Conservation (phyloP, 2,329 filamentous ascomycete species). For the Xylariaceae sp. region DNA sequence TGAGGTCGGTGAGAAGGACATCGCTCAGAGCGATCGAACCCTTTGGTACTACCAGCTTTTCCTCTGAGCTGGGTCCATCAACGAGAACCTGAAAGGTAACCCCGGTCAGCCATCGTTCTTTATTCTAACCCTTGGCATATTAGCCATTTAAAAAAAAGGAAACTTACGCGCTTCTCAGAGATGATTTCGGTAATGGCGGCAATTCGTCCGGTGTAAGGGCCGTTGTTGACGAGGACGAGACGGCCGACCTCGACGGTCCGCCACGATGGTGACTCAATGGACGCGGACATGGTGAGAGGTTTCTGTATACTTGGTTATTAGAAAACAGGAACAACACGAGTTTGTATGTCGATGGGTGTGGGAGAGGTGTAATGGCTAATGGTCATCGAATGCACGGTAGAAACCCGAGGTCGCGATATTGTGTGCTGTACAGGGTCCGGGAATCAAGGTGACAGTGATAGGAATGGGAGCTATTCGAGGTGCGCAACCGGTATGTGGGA, state of each 20-base stretch:
- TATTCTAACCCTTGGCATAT: constrained; percentile 12
- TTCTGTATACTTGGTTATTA: constrained; percentile 21
- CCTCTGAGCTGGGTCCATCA: constrained; percentile 87
- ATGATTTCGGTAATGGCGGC: constrained; percentile 98
- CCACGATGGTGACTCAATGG: constrained; percentile 84
- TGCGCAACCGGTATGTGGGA: background rate
- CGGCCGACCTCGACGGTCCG: constrained; percentile 98
- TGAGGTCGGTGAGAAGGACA: constrained; percentile 87
- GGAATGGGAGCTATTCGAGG: background rate
- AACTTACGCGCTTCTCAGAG: constrained; percentile 99
- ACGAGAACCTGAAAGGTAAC: constrained; percentile 77
- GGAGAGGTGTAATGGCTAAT: too few relatives aligned
- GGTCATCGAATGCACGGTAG: constrained; percentile 12
- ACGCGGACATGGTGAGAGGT: constrained; percentile 53
- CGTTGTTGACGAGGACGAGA: constrained; percentile 87
- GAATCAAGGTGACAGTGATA: background rate
- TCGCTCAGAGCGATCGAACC: constrained; percentile 83
- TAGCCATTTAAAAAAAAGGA: constrained; percentile 1
- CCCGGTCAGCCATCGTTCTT: constrained; percentile 39
- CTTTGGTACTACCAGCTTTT: constrained; percentile 81
- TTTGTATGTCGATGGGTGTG: background rate
- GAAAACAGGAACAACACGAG: constrained; percentile 22
- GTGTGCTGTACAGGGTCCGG: background rate
- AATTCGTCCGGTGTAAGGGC: constrained; percentile 82
- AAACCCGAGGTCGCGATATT: constrained; percentile 13